phyloP scores from a whole-genome alignment of 2,329 filamentous ascomycete species.

The Bipolaris gigantea region DNA sequence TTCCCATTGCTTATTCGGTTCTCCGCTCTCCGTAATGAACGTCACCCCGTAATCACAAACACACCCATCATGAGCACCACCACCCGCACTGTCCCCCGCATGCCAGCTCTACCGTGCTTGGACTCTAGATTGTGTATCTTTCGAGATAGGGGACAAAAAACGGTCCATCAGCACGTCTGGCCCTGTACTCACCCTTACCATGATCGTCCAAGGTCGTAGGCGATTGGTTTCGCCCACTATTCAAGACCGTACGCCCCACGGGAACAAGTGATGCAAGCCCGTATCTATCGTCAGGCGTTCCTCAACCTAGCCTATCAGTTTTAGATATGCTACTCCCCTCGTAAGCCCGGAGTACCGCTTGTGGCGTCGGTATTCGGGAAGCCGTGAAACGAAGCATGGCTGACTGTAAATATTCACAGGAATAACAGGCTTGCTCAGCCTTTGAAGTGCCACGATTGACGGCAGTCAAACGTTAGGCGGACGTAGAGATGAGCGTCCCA shows the following conservation, averaged over 20 bases:
- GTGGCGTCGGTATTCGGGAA: constrained; percentile 28
- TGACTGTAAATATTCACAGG: constrained; percentile 18
- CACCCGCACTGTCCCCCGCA: constrained; percentile 1
- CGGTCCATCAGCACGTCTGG: neutral
- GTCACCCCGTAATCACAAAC: constrained; percentile 14
- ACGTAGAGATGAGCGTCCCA: constrained; percentile 7
- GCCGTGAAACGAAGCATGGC: constrained; percentile 19
- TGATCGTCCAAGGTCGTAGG: constrained; percentile 10
- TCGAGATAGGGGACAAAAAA: neutral
- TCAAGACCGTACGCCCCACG: constrained; percentile 11
- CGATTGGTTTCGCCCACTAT: constrained; percentile 16
- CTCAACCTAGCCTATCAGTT: constrained; percentile 13
- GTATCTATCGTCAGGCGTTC: constrained; percentile 5
- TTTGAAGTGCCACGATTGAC: neutral
- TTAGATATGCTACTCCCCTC: constrained; percentile 10
- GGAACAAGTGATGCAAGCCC: constrained; percentile 12
- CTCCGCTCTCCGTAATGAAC: constrained; percentile 17
- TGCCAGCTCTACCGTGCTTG: neutral
- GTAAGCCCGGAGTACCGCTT: constrained; percentile 16
- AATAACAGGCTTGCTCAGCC: constrained; percentile 20
- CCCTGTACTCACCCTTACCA: constrained; percentile 1
- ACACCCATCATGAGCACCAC: constrained; percentile 6
- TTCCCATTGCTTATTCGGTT: constrained; percentile 14
- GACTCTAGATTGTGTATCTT: neutral
- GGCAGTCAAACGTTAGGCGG: neutral